Base-by-base conservation (phyloP, 192 early-diverging fungal genomes). In the Entrophospora sp. region DNA sequence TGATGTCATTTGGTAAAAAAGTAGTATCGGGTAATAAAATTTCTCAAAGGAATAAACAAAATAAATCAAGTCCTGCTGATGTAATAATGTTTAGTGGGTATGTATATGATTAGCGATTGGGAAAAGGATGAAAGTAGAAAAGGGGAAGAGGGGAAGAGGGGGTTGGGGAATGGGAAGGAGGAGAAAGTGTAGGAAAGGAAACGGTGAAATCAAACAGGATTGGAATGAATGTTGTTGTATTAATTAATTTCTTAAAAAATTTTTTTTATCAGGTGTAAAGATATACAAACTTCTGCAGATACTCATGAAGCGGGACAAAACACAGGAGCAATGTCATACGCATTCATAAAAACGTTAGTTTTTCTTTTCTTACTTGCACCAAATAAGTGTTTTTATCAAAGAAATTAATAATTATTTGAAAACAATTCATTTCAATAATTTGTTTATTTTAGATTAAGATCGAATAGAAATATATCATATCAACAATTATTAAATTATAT, bases 261-360 rank as follows among this genome's bases (percentile, higher is more conserved):
- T 60, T 53, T 55, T 3, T 36, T 40, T 25, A 35, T 40, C 64
- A 81, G 81, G 28, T 92, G 90, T 68, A 89, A 87, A 58, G 90
- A 92, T 64, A 78, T 79, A 55, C 89, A 92, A 69, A 92, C 90
- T n/a, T 89, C 88, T 20, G 89, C 89, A 8, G 90, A 92, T 75
- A 76, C 89, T 28, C 77, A 81, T 43, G 78, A 85, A 20, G 78
- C 76, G 22, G 81, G 76, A 35, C 65, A 70, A 9, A 81, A 81
- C 68, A 89, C 86, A 0, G 89, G 87, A 31, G 89, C 87, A 18
- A 89, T 90, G 86, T 83, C 85, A 36, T 80, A 89, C 46, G 86
- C 90, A 0, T 86, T 92, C 18, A 81, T 82, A 27, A 76, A 75
- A 35, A 79, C 73, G 75, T 76, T 46, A 42, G 56, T 66, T 34